A percentile compares a stretch with the other conserved stretches of the same genome.
Conservation (phyloP, 2,329 filamentous ascomycete genomes). For the Nemania sp. region DNA sequence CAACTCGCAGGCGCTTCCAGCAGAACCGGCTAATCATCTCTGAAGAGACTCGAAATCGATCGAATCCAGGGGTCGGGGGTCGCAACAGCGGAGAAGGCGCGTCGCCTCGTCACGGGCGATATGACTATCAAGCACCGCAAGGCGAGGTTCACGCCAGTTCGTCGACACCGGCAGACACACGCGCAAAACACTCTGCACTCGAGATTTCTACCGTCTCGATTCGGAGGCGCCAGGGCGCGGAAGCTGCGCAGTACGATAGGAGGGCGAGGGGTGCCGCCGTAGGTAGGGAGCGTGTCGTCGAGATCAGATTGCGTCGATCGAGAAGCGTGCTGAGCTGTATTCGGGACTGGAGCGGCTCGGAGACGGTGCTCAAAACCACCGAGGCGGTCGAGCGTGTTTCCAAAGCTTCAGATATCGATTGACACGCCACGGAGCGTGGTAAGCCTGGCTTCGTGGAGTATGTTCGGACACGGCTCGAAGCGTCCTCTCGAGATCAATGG, state of each 20-base stretch:
- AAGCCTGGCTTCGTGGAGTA: conserved; percentile 4
- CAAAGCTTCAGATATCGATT: conserved; percentile 11
- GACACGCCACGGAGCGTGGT: conserved; percentile 8
- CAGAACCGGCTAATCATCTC: conserved; percentile 28
- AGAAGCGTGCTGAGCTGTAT: conserved; percentile 19
- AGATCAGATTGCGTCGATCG: conserved; percentile 29
- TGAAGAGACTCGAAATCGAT: conserved; percentile 25
- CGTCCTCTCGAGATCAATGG: conserved; percentile 21
- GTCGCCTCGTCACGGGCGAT: conserved; percentile 21
- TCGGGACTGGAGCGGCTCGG: conserved; percentile 5
- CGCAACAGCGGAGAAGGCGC: conserved; percentile 28
- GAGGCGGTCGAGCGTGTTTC: conserved; percentile 18
- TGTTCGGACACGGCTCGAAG: conserved; percentile 18
- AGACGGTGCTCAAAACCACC: conserved; percentile 23
- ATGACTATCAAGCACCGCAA: conserved; percentile 16
- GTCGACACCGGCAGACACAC: conserved; percentile 21
- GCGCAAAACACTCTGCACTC: conserved; percentile 15
- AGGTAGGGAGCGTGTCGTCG: conserved; percentile 25
- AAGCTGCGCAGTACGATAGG: conserved; percentile 21
- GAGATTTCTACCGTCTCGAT: conserved; percentile 25
- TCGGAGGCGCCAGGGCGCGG: conserved; percentile 26
- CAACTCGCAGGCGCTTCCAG: conserved; percentile 26
- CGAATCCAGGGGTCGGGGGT: conserved; percentile 23
- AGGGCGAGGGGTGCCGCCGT: conserved; percentile 23
- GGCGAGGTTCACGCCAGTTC: conserved; percentile 25